phyloP scores from a whole-genome alignment of 1,284 basidiomycete species.

The Sanguinoderma infundibulare region DNA sequence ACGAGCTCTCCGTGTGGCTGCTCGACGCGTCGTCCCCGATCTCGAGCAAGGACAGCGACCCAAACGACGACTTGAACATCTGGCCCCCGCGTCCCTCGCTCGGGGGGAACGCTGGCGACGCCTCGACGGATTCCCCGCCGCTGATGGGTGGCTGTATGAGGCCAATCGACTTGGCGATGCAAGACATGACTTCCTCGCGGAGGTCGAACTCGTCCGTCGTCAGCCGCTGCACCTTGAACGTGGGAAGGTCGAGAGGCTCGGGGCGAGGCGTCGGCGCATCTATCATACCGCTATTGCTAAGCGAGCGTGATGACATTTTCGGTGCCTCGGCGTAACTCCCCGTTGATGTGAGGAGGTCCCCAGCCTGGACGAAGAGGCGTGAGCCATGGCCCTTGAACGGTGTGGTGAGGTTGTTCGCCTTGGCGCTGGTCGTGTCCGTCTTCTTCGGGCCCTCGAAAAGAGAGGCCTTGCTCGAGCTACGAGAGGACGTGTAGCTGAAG shows the following conservation, averaged over 20 bases:
- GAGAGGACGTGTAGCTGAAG: slow-evolving; percentile 42
- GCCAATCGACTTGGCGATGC: slow-evolving; percentile 97
- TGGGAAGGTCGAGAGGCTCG: slow-evolving; percentile 8
- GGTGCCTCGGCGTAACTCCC: slow-evolving; percentile 49
- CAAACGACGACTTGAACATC: slow-evolving; percentile 80
- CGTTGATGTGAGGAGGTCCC: slow-evolving; percentile 65
- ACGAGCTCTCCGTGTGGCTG: slow-evolving; percentile 58
- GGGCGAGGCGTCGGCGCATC: slow-evolving; percentile 18
- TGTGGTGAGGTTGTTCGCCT: slow-evolving; percentile 14
- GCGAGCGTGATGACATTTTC: slow-evolving; percentile 51
- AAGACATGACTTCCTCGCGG: slow-evolving; percentile 93
- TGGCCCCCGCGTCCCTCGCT: slow-evolving; percentile 44
- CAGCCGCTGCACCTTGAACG: slow-evolving; percentile 26
- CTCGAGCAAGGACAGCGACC: slow-evolving; percentile 85
- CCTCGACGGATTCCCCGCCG: slow-evolving; percentile 63
- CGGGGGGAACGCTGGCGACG: slow-evolving; percentile 65
- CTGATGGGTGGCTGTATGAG: slow-evolving; percentile 85
- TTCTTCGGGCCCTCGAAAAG: slow-evolving; percentile 14
- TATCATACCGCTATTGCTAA: slow-evolving; percentile 55
- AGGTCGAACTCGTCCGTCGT: slow-evolving; percentile 79
- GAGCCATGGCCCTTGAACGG: slow-evolving; percentile 29
- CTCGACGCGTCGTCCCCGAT: slow-evolving; percentile 57
- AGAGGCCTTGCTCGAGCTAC: slow-evolving; percentile 26
- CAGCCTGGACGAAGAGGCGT: slow-evolving; percentile 59
- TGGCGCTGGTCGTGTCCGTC: slow-evolving; percentile 20